Conservation (phyloP, 148 eudicot species). For the Simmondsia chinensis region DNA sequence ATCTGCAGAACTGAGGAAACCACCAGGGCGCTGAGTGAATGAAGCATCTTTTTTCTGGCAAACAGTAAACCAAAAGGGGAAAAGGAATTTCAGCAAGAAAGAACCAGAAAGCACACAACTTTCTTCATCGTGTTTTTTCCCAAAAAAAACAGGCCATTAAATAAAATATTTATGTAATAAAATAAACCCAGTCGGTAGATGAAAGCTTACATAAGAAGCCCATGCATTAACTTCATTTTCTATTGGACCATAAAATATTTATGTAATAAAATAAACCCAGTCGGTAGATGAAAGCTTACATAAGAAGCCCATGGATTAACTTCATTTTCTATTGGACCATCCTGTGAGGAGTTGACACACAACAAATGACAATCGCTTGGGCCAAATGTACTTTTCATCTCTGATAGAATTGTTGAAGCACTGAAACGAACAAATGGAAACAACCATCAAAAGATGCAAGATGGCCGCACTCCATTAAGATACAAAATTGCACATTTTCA, state of each 20-base stretch:
- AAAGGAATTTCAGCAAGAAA: conserved; percentile 1
- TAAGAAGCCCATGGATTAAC: conserved; percentile 65
- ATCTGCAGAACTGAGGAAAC: conserved; percentile 64
- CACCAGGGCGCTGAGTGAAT: conserved; percentile 31
- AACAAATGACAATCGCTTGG: conserved; percentile 65
- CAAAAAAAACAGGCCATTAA: too few species aligned
- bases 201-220: conserved; percentile 56
- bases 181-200: background rate
- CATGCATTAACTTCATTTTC: conserved; percentile 57
- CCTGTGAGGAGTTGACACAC: conserved; percentile 64
- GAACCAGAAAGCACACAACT: background rate
- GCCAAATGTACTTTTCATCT: conserved; percentile 86
- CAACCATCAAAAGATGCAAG: conserved; percentile 1
- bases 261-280: background rate
- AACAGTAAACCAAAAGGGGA: conserved; percentile 4
- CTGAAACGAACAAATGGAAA: conserved; percentile 25
- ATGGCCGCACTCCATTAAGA: too few species aligned
- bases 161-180: background rate
- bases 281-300: conserved; percentile 34
- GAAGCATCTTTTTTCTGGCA: conserved; percentile 44
- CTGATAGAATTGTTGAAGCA: conserved; percentile 53
- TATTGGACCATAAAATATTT: conserved; percentile 15
- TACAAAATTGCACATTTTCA: too few species aligned
- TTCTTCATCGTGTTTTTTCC: too few species aligned
- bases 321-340: conserved; percentile 35